Conservation (phyloP, 2,329 filamentous ascomycete species). For the Aspergillus novofumigatus region DNA sequence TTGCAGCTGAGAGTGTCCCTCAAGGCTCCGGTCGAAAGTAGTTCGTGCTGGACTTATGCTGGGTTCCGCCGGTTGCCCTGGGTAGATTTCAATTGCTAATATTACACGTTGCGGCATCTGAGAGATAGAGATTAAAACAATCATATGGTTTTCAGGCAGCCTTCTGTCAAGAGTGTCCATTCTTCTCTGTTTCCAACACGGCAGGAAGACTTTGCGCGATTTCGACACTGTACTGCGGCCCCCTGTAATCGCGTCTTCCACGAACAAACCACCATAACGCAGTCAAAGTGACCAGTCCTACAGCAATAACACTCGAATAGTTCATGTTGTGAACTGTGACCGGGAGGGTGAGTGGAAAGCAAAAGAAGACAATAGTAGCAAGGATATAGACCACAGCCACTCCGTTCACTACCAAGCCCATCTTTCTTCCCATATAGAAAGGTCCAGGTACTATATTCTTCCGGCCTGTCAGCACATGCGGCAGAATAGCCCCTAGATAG, state of each 20-base stretch:
- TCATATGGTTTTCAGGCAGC: background rate
- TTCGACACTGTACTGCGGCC: slow-evolving; percentile 46
- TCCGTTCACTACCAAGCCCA: slow-evolving; percentile 51
- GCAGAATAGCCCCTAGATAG: slow-evolving; percentile 61
- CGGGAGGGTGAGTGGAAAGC: slow-evolving; percentile 52
- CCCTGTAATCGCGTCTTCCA: slow-evolving; percentile 27
- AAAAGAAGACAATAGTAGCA: slow-evolving; percentile 61
- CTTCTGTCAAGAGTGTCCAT: background rate
- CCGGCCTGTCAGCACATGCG: slow-evolving; percentile 48
- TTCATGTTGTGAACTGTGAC: slow-evolving; percentile 51
- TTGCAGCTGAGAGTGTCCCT: background rate
- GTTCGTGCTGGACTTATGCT: too few species aligned
- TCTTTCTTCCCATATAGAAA: slow-evolving; percentile 50
- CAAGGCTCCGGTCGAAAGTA: background rate
- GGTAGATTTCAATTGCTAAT: background rate
- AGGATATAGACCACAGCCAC: slow-evolving; percentile 56
- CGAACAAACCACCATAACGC: slow-evolving; percentile 33
- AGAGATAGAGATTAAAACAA: background rate
- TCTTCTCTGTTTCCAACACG: slow-evolving; percentile 12
- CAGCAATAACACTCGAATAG: slow-evolving; percentile 41
- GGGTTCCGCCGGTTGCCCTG: too few species aligned
- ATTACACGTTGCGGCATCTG: too few species aligned
- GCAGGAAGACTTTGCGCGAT: slow-evolving; percentile 52
- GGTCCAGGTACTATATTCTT: slow-evolving; percentile 51
- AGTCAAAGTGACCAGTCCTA: slow-evolving; percentile 32